A percentile compares a stretch with the other conserved stretches of the same genome.
These are phyloP conservation scores for Rhinocladiella similis DNA, from an alignment of 2,329 filamentous ascomycete species.

Conservation along the genomic window DNA sequence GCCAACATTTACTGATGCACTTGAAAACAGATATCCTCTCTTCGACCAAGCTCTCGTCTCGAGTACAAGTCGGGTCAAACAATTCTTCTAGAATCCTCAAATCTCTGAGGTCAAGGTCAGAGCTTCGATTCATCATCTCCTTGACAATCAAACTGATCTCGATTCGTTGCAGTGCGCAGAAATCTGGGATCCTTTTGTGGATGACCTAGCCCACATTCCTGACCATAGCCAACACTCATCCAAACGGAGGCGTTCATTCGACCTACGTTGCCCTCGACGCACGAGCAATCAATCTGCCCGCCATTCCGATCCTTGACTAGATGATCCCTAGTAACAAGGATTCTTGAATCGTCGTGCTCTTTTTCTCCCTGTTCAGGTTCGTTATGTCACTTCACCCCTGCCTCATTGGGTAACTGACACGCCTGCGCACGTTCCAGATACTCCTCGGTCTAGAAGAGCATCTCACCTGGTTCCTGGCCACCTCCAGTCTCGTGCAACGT, in stretches of 20 bases:
- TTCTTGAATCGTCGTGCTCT: slow-evolving; percentile 24
- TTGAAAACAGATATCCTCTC: slow-evolving; percentile 12
- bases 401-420: slow-evolving; percentile 20
- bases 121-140: slow-evolving; percentile 8
- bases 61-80: slow-evolving; percentile 11
- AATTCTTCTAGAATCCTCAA: slow-evolving; percentile 18
- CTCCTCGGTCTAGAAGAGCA: slow-evolving; percentile 24
- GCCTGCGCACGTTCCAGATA: slow-evolving; percentile 21
- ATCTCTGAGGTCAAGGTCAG: slow-evolving; percentile 21
- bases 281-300: slow-evolving; percentile 33
- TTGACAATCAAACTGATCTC: slow-evolving; percentile 11
- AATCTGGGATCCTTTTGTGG: slow-evolving; percentile 21
- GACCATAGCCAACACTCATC: slow-evolving; percentile 33
- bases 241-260: slow-evolving; percentile 50
- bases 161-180: slow-evolving; percentile 14
- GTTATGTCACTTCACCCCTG: slow-evolving; percentile 13
- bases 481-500: slow-evolving; percentile 33
- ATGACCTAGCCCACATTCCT: slow-evolving; percentile 35
- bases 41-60: slow-evolving; percentile 6
- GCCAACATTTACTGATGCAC: slow-evolving; percentile 12
- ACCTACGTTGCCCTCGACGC: slow-evolving; percentile 41
- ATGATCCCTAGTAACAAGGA: slow-evolving; percentile 35
- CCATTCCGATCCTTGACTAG: slow-evolving; percentile 45
- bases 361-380: slow-evolving; percentile 31
- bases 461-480: slow-evolving; percentile 27